Base-by-base conservation (phyloP, 2,329 filamentous ascomycete genomes). In the Dactylellina drechsleri region DNA sequence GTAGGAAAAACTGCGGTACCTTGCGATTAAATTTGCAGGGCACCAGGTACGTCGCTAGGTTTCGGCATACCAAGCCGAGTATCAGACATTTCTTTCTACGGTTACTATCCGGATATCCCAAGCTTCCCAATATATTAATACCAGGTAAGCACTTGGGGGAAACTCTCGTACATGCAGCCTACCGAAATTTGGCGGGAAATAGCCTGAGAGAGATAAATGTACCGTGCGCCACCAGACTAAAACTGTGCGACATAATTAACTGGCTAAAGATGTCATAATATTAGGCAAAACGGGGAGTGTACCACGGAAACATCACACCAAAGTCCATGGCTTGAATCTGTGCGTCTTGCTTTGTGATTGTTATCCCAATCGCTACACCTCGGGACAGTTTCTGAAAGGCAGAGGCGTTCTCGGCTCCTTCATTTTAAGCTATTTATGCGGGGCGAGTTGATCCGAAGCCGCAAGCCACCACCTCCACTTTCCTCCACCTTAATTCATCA, bases 221-320 rank as follows among this genome's bases (percentile, higher is more conserved):
- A 36, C 31, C 31, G 31, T 3, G 31, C 31, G 31, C 31, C 31
- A 36, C 31, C 31, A 36, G 31, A 36, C 31, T 36, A 36, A 36
- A 36, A 36, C 31, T 36, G 31, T 36, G 31, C 31, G 10, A 36
- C 31, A 36, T 36, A 36, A 7, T 36, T 5, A 36, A 23, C 23
- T 23, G 23, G 23, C 23, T 23, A 74, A 73, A 58, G 59, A 74
- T 57, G 70, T 66, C 70, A 74, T 74, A 62, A 54, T 26, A 74
- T 74, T 74, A 67, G 70, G 70, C 70, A 74, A 74, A 74, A 74
- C 65, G 62, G 70, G 62, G 56, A 74, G 31, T 47, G 70, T 64
- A 74, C 70, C 70, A 74, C 62, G 70, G 70, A 74, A 36, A 74
- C 70, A 62, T 65, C 50, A 2, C 20, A 58, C 26, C 18, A 54